These are phyloP conservation scores for Aspergillus mulundensis DNA, from an alignment of 495 filamentous ascomycete species.

Conservation along the genomic window DNA sequence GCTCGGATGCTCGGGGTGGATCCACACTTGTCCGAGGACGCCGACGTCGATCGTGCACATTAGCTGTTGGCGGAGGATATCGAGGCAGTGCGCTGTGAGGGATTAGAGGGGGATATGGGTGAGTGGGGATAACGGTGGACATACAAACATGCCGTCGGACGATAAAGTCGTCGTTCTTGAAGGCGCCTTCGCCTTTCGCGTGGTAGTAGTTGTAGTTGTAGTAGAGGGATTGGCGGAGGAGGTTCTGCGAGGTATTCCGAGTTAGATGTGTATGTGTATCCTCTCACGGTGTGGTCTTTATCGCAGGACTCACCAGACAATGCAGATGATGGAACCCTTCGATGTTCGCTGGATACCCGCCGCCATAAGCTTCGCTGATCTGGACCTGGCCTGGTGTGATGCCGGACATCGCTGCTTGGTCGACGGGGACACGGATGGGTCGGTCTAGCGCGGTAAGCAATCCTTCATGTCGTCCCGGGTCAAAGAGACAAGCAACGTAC, in stretches of 20 bases:
- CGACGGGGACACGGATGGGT: conserved; percentile 31
- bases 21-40: conserved; percentile 49
- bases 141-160: conserved; percentile 45
- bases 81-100: conserved; percentile 42
- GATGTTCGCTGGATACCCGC: conserved; percentile 50
- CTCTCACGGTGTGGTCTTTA: too few relatives aligned
- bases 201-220: conserved; percentile 58
- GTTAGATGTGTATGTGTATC: too few relatives aligned
- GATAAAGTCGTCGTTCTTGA: conserved; percentile 47
- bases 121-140: background rate
- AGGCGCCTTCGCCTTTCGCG: conserved; percentile 39
- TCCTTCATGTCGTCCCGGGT: background rate
- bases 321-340: conserved; percentile 57
- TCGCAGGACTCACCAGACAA: conserved; percentile 43
- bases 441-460: conserved; percentile 33
- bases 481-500: conserved; percentile 19
- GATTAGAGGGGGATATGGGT: background rate
- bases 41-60: conserved; percentile 49
- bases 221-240: conserved; percentile 51
- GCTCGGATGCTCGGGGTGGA: conserved; percentile 28
- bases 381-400: conserved; percentile 46
- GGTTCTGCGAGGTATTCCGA: conserved; percentile 42
- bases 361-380: conserved; percentile 48
- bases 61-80: conserved; percentile 47
- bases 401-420: conserved; percentile 37